phyloP scores from a whole-genome alignment of 2,329 filamentous ascomycete species.

The Alternaria viburni region DNA sequence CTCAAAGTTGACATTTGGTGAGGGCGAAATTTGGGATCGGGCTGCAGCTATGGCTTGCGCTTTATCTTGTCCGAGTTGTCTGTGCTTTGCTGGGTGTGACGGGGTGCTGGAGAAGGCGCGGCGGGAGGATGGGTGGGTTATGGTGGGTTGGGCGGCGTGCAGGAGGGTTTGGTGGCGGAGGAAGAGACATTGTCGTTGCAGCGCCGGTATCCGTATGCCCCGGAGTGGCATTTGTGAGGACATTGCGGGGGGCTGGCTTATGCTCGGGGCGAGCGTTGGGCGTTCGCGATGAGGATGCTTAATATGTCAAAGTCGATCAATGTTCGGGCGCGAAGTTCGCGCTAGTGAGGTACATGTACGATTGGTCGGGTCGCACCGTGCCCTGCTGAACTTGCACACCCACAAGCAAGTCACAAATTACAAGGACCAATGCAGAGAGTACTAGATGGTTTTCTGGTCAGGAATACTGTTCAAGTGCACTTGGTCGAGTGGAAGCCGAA shows the following conservation, averaged over 20 bases:
- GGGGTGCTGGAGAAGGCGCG: conserved; percentile 36
- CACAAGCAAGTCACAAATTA: neutral
- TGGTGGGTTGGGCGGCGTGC: conserved; percentile 6
- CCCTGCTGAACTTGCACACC: neutral
- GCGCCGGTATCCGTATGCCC: conserved; percentile 25
- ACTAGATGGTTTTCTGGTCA: neutral
- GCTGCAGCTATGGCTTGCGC: conserved; percentile 16
- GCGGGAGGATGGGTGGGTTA: neutral
- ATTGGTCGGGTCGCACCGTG: neutral
- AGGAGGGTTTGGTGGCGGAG: conserved; percentile 16
- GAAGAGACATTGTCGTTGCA: conserved; percentile 39
- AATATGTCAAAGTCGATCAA: conserved; percentile 17
- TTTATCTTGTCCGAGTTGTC: conserved; percentile 9
- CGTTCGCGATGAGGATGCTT: conserved; percentile 8
- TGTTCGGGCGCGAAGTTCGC: conserved; percentile 11
- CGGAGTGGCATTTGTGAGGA: conserved; percentile 32
- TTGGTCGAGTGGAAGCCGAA: neutral
- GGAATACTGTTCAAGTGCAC: neutral
- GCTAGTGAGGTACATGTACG: conserved; percentile 16
- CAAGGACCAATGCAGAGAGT: neutral
- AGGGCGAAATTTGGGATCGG: conserved; percentile 4
- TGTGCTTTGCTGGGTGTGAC: conserved; percentile 14
- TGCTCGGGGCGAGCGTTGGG: conserved; percentile 5
- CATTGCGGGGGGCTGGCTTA: conserved; percentile 4
- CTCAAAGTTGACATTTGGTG: conserved; percentile 14